Conservation (phyloP, 2,329 filamentous ascomycete species). For the Microcera coccophila region DNA sequence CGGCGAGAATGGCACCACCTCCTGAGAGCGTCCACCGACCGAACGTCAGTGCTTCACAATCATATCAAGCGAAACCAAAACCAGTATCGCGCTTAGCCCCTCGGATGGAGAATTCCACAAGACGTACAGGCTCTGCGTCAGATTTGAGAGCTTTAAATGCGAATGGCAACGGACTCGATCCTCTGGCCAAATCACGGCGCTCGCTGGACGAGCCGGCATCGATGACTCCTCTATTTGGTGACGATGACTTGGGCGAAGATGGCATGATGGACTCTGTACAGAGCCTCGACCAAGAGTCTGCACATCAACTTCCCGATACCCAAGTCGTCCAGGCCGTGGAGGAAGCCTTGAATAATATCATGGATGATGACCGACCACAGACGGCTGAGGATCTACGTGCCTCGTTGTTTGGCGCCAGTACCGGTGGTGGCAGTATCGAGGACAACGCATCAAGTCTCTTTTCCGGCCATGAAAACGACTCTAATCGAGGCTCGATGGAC, state of each 20-base stretch:
- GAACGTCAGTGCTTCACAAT: slow-evolving; percentile 31
- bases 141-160: slow-evolving; percentile 41
- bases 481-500: slow-evolving; percentile 61
- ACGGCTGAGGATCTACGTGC: slow-evolving; percentile 61
- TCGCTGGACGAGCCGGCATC: slow-evolving; percentile 64
- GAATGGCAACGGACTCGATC: slow-evolving; percentile 39
- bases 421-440: slow-evolving; percentile 28
- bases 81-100: slow-evolving; percentile 43
- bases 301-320: slow-evolving; percentile 62
- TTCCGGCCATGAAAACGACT: slow-evolving; percentile 54
- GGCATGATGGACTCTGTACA: slow-evolving; percentile 66
- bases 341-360: slow-evolving; percentile 84
- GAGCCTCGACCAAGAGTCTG: slow-evolving; percentile 68
- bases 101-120: slow-evolving; percentile 32
- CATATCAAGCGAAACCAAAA: slow-evolving; percentile 43
- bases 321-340: slow-evolving; percentile 91
- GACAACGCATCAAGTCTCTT: slow-evolving; percentile 46
- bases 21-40: slow-evolving; percentile 22
- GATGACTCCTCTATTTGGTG: slow-evolving; percentile 64
- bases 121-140: slow-evolving; percentile 45
- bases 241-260: slow-evolving; percentile 73
- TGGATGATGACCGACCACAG: slow-evolving; percentile 69
- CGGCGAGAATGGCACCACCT: slow-evolving; percentile 18
- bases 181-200: slow-evolving; percentile 47
- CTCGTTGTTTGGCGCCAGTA: slow-evolving; percentile 54